Evolutionary conservation across 1,284 basidiomycete species (phyloP), one percentile per base, ranked within the genome.

Genomic region (Hemileia vastatrix): DNA sequence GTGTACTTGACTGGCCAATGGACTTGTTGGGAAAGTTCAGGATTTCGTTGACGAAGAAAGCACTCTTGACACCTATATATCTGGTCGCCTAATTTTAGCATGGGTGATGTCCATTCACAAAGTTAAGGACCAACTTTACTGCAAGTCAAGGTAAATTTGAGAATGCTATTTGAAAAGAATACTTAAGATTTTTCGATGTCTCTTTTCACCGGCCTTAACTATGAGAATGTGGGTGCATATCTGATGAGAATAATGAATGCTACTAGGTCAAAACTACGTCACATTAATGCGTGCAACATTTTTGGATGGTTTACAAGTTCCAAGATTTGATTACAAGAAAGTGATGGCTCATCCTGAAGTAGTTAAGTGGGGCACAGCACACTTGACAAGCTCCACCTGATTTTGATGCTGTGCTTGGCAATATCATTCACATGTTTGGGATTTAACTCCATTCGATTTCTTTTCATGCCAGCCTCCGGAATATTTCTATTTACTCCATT

Each of bases 81-180:
- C 49, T 6, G 56, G 49, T 9, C 27, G 40, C 23, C 3, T 15
- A 74, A 64, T 64, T 31, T 44, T 64, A n/a, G 57, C 57, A 18
- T 60, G 57, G 57, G 57, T 50, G 62, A 88, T 90, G 85, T 90
- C 88, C 57, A 95, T 95, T 57, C 92, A 96, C 76, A 95, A 96
- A 57, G 40, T 88, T 71, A 78, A 62, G 78, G 78, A 13, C 77
- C 78, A 63, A 78, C 77, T 0, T 79, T 94, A 18, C 86, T 90
- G 60, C 81, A 87, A 21, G 88, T 94, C 58, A 89, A 85, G 75
- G 84, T 90, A 45, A 78, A 81, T 59, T 74, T 81, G 33, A 50
- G 59, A 27, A 56, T 50, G 45, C 51, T 61, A 9, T 65, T 65
- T 44, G 64, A 61, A 43, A 60, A 65, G 44, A 57, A 57, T 63